Percentiles rank a stretch among this genome's conserved stretches.
Evolutionary conservation across 176 grass and related monocot species (phyloP).

Genomic region (Hordeum marinum): DNA sequence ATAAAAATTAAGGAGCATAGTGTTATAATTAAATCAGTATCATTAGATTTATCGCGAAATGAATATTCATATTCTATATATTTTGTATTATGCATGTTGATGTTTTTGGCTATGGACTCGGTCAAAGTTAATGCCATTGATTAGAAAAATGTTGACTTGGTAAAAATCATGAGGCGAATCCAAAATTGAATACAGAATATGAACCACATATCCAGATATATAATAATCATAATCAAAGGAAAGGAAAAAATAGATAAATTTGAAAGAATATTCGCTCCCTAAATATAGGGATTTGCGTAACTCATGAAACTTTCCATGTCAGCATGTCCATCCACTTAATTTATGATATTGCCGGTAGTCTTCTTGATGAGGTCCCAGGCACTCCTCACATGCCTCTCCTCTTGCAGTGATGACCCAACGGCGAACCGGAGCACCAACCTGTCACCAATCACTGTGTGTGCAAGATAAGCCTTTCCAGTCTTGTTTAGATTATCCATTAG

Average conservation of each 20-base stretch:
- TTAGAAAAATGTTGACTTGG: no score
- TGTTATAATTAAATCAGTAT: no score
- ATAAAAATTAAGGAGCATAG: no score
- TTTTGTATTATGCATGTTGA: no score
- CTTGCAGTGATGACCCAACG: neutral
- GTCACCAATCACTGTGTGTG: neutral
- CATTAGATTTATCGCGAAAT: no score
- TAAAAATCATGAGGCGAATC: no score
- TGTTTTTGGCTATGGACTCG: no score
- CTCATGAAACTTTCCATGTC: neutral
- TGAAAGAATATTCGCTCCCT: neutral
- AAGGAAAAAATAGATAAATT: neutral
- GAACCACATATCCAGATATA: neutral
- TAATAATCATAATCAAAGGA: neutral
- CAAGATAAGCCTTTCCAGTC: neutral
- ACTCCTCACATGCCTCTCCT: neutral
- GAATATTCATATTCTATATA: no score
- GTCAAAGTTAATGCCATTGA: no score
- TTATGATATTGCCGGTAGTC: neutral
- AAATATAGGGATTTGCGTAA: neutral
- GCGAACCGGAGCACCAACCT: neutral
- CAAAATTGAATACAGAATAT: no score
- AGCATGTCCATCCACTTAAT: neutral
- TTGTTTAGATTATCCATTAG: neutral
- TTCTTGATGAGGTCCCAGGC: neutral